Evolutionary conservation across 306 rosid species (phyloP), one percentile per base, ranked within the genome.

Genomic region (Cicer judaicum): DNA sequence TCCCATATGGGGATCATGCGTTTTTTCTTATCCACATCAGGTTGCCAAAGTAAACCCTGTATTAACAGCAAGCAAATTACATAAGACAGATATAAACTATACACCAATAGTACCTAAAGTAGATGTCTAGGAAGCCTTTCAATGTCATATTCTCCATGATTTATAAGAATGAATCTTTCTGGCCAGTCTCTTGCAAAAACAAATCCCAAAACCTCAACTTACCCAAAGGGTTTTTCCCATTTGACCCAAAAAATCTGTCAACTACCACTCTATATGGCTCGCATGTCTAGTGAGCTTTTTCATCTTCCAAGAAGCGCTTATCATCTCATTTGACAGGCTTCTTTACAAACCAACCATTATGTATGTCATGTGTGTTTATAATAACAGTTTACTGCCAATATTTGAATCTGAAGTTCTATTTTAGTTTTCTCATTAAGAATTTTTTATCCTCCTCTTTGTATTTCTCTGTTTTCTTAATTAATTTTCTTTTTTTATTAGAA

Each of bases 61-160:
- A 73, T 15, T 47, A 16, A 36, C 8, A 52, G 21, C 7, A 70
- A 52, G 38, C 7, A 70, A 39, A 78, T 36, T 48, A 78, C 46
- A 78, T 49, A n/a, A 0, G 36, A 50, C 5, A 34, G 46, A 6
- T 38, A 48, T 19, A 7, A 78, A 61, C 65, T 41, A 61, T 7
- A 36, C 38, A 59, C 14, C 81, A 57, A 67, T 46, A 16, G 12
- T 29, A 14, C 73, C n/a, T 5, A 57, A 36, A 57, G 39, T 41
- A 65, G 74, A 77, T 68, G 52, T 47, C 41, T 36, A 68, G 8
- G 40, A 66, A 68, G 59, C 52, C 61, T 43, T 57, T 54, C 44
- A 15, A 43, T 34, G 13, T 55, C 60, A 43, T 24, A 21, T 75
- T 42, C 16, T 64, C 55, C 34, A 53, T 10, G 48, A 63, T 38